phyloP scores from a whole-genome alignment of 768 basidiomycete species.

The Kwoniella mangroviensis region DNA sequence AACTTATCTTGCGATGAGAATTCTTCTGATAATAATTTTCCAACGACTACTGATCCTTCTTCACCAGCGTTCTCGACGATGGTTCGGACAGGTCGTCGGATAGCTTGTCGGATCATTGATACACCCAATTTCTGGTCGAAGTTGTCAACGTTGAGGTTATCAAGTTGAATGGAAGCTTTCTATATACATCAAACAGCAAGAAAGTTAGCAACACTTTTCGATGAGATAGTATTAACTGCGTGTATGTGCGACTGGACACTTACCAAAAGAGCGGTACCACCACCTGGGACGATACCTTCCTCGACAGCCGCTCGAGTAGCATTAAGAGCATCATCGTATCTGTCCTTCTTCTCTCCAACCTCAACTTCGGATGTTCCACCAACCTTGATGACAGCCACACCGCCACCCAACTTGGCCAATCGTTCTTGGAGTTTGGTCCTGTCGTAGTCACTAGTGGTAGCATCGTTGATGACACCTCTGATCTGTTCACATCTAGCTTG shows the following conservation, averaged over 20 bases:
- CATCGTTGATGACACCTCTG: constrained; percentile 76
- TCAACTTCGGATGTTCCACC: constrained; percentile 93
- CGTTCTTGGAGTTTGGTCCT: constrained; percentile 93
- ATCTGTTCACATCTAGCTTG: constrained; percentile 95
- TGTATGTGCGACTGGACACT: constrained; percentile 17
- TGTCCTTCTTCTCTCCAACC: constrained; percentile 98
- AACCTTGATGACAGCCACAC: constrained; percentile 98
- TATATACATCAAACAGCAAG: constrained; percentile 10
- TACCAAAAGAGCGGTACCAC: constrained; percentile 83
- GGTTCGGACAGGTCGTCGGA: constrained; percentile 79
- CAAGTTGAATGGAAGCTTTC: constrained; percentile 60
- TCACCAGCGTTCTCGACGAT: constrained; percentile 95
- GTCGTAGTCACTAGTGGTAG: constrained; percentile 90
- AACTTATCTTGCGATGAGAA: constrained; percentile 64
- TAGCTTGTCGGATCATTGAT: constrained; percentile 83
- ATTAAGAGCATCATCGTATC: constrained; percentile 95
- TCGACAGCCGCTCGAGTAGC: constrained; percentile 98
- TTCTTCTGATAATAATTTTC: constrained; percentile 67
- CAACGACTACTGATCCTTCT: constrained; percentile 90
- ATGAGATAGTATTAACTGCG: not conserved
- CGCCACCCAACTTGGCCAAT: constrained; percentile 91
- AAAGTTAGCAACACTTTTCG: constrained; percentile 7
- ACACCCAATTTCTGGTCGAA: constrained; percentile 98
- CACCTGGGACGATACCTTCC: constrained; percentile 97
- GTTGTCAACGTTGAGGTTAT: constrained; percentile 78